These are phyloP conservation scores for Saccharata proteae DNA, from an alignment of 2,329 filamentous ascomycete species.

Conservation along the genomic window DNA sequence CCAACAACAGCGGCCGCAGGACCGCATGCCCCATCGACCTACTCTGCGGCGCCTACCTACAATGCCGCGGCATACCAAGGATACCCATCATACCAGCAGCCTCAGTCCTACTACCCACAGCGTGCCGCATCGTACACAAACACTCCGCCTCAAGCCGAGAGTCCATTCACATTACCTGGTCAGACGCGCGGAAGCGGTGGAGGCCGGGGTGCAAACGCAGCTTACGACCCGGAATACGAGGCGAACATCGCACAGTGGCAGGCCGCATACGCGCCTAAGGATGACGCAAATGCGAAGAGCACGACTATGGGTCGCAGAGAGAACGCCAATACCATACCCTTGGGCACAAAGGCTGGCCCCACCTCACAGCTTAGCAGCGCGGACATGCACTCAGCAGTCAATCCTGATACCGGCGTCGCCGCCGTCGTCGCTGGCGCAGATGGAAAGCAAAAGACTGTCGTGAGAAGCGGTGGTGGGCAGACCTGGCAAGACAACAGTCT, in stretches of 20 bases:
- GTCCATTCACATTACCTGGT: slow-evolving; percentile 63
- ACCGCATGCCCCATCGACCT: slow-evolving; percentile 19
- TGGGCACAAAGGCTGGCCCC: slow-evolving; percentile 20
- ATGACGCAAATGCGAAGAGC: slow-evolving; percentile 34
- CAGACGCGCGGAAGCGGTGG: slow-evolving; percentile 22
- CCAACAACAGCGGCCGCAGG: slow-evolving; percentile 19
- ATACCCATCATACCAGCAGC: slow-evolving; percentile 27
- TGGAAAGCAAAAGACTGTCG: slow-evolving; percentile 68
- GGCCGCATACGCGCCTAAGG: slow-evolving; percentile 65
- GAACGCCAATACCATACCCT: slow-evolving; percentile 33
- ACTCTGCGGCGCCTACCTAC: slow-evolving; percentile 28
- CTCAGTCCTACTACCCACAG: slow-evolving; percentile 34
- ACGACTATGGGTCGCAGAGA: slow-evolving; percentile 25
- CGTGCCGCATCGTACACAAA: slow-evolving; percentile 33
- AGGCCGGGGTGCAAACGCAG: slow-evolving; percentile 24
- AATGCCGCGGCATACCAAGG: slow-evolving; percentile 27
- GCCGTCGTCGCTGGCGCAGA: slow-evolving; percentile 30
- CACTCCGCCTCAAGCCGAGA: slow-evolving; percentile 57
- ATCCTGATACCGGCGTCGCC: slow-evolving; percentile 30
- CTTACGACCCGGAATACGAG: slow-evolving; percentile 65
- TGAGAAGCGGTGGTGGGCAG: slow-evolving; percentile 79
- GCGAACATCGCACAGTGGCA: slow-evolving; percentile 93
- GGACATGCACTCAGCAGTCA: slow-evolving; percentile 28
- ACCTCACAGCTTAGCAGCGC: slow-evolving; percentile 24
- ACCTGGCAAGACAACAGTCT: slow-evolving; percentile 82